These are phyloP conservation scores for Fusarium piperis DNA, from an alignment of 2,329 filamentous ascomycete species.

Conservation along the genomic window DNA sequence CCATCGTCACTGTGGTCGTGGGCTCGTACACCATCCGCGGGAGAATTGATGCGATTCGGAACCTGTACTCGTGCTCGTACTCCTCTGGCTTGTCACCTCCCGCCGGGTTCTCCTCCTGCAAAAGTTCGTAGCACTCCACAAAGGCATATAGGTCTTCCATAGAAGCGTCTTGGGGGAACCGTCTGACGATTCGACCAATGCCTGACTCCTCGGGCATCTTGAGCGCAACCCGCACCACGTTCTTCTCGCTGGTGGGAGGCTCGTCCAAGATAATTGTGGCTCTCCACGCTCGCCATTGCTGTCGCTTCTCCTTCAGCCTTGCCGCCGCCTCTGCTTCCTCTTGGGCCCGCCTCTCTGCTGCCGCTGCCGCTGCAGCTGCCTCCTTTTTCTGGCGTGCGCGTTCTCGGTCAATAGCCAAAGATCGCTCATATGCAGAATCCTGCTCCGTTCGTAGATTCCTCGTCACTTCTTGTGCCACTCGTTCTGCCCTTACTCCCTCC, in stretches of 20 bases:
- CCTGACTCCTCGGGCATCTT: conserved; percentile 69
- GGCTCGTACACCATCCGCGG: conserved; percentile 84
- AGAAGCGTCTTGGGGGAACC: conserved; percentile 73
- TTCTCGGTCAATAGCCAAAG: conserved; percentile 86
- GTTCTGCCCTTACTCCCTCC: conserved; percentile 76
- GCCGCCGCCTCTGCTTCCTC: conserved; percentile 70
- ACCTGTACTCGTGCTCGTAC: conserved; percentile 86
- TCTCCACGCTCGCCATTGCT: conserved; percentile 85
- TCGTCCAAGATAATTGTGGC: conserved; percentile 73
- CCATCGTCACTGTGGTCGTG: conserved; percentile 71
- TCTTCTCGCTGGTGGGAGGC: conserved; percentile 69
- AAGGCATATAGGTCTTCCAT: conserved; percentile 95
- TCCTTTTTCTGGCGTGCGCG: conserved; percentile 80
- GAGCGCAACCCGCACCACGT: conserved; percentile 76
- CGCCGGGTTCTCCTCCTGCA: conserved; percentile 54
- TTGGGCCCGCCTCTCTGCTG: conserved; percentile 70
- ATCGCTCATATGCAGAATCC: conserved; percentile 92
- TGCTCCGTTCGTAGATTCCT: conserved; percentile 86
- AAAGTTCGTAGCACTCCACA: conserved; percentile 85
- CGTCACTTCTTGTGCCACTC: conserved; percentile 83
- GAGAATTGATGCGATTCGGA: conserved; percentile 85
- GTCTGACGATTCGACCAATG: conserved; percentile 79
- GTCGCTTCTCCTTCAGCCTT: conserved; percentile 54
- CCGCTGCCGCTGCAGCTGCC: conserved; percentile 75
- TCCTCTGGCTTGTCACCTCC: conserved; percentile 62